Percentiles rank a stretch among this genome's conserved stretches.
Conservation (phyloP, 2,329 filamentous ascomycete species). For the Colletotrichum musae region DNA sequence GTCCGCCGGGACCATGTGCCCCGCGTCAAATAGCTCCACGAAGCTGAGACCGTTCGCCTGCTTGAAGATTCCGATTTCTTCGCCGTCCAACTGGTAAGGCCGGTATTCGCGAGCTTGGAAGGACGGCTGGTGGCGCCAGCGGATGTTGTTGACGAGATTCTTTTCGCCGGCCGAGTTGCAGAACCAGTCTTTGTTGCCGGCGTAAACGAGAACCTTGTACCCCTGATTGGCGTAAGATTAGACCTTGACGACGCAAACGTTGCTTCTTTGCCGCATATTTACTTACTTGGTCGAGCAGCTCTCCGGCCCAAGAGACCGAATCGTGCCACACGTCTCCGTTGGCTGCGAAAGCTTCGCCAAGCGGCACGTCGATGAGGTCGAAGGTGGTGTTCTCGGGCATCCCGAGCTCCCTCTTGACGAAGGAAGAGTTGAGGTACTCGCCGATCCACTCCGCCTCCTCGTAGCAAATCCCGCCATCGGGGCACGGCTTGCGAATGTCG, state of each 20-base stretch:
- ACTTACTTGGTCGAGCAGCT: slow-evolving; percentile 10
- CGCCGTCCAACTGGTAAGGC: background rate
- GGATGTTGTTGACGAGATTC: slow-evolving; percentile 17
- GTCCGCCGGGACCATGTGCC: slow-evolving; percentile 27
- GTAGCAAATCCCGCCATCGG: slow-evolving; percentile 1
- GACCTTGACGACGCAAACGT: too few species aligned
- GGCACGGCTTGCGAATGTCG: slow-evolving; percentile 8
- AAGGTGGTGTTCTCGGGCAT: background rate
- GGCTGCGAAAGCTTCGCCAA: background rate
- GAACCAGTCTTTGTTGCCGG: slow-evolving; percentile 26
- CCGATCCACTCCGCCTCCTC: slow-evolving; percentile 10
- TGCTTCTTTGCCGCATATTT: too few species aligned
- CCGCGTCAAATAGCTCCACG: slow-evolving; percentile 15
- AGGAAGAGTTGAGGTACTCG: slow-evolving; percentile 6
- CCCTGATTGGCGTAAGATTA: background rate
- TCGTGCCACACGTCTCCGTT: background rate
- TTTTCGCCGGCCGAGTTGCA: slow-evolving; percentile 13
- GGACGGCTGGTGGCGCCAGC: slow-evolving; percentile 14
- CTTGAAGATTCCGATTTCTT: slow-evolving; percentile 5
- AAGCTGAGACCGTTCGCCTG: background rate
- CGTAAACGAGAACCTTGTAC: slow-evolving; percentile 16
- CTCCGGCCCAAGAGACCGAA: slow-evolving; percentile 1
- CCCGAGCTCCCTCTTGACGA: background rate
- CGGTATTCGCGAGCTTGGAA: background rate
- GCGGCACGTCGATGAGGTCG: slow-evolving; percentile 1